Conservation (phyloP, 352 stramenopile genomes). For the Phytophthora hybrid region DNA sequence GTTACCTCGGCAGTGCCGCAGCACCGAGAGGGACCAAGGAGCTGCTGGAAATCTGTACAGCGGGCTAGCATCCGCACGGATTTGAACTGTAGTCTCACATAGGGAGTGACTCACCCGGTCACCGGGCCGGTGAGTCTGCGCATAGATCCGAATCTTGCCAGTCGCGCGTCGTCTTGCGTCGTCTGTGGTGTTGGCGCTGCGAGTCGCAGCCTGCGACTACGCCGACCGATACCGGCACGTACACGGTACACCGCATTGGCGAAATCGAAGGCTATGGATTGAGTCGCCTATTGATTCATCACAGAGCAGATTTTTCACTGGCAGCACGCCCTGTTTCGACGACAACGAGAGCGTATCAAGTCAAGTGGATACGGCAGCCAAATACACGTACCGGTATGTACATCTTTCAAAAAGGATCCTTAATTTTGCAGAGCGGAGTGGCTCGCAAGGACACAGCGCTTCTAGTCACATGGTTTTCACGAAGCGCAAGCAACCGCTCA, state of each 20-base stretch:
- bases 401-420: slow-evolving; percentile 11
- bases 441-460: no score
- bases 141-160: slow-evolving; percentile 8
- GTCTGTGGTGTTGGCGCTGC: not conserved
- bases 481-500: not conserved
- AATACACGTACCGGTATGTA: no score
- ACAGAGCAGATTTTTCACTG: slow-evolving; percentile 2
- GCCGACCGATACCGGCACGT: no score
- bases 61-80: slow-evolving; percentile 8
- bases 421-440: not conserved
- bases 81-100: slow-evolving; percentile 16
- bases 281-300: no score
- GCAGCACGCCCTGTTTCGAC: not conserved
- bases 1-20: not conserved
- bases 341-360: no score
- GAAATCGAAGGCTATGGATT: no score
- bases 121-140: not conserved
- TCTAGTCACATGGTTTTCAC: not conserved
- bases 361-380: no score
- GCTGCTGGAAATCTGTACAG: slow-evolving; percentile 13
- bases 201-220: no score
- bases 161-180: slow-evolving; percentile 3
- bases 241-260: no score
- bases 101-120: no score
- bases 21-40: not conserved